Base-by-base conservation (phyloP, 1,139 yeast species). In the Yamadazyma mexicana region DNA sequence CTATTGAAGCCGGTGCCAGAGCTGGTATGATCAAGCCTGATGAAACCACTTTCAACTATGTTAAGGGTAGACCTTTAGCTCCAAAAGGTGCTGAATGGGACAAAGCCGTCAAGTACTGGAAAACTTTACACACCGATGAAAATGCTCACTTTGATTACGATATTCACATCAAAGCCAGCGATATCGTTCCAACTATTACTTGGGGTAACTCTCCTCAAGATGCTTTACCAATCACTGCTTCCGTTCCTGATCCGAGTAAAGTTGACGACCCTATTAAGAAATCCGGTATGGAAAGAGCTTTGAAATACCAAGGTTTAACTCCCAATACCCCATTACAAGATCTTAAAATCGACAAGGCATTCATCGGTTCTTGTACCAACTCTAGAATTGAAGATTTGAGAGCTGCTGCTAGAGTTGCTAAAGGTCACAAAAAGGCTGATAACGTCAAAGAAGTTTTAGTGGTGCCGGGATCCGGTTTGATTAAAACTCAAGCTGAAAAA, bases 171-270 rank as follows among this genome's bases (percentile, higher is more conserved):
- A 74, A 84, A 50, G 96, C 95, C 35, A 69, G 76, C 29, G 98
- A 91, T 55, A 84, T 92, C 46, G 81, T 85, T 37, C 98, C 98
- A 49, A 92, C 98, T 24, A 89, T 92, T 46, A 92, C 98, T 15
- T 92, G 98, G 98, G 98, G 98, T 73, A 92, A 94, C 51, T 91
- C 98, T 55, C 98, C 98, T 29, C 98, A 92, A 69, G 98, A 92
- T 61, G 98, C 98, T 34, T 74, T 92, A 50, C 98, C 98, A 49
- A 91, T 92, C 57, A 83, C 92, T 20, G 95, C 87, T 20, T 58
- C 66, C 18, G 96, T 91, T 29, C 98, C 98, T 36, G 95, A 92
- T 61, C 98, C 98, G 45, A 64, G 81, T 11, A 73, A 68, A 42
- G 79, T 79, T 12, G 50, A 66, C 16, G 96, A 91, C 61, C 89